Evolutionary conservation across 2,329 filamentous ascomycete species (phyloP).

Genomic region (Paramyrothecium roridum): DNA sequence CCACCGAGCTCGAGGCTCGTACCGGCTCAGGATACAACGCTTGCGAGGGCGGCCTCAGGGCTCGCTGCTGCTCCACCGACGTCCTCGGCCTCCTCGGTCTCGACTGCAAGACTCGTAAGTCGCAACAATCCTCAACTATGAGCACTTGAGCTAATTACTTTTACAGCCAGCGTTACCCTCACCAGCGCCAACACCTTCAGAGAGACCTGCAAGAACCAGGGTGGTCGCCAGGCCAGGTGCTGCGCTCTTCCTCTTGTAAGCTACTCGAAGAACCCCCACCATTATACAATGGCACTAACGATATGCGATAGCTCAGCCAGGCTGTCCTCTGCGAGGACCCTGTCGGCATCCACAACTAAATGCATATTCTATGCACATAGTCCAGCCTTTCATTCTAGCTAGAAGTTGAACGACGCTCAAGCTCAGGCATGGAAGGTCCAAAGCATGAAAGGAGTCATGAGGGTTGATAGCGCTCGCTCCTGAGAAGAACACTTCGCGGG

Average conservation of each 20-base stretch:
- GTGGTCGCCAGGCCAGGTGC: background rate
- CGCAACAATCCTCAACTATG: background rate
- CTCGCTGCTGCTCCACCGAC: background rate
- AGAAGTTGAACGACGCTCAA: too few relatives aligned
- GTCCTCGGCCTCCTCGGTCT: background rate
- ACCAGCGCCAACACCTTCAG: background rate
- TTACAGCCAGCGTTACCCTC: background rate
- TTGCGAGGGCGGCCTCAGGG: background rate
- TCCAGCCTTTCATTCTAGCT: too few relatives aligned
- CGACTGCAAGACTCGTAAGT: background rate
- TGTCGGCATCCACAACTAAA: background rate
- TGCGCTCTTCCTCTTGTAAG: background rate
- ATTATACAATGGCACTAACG: background rate
- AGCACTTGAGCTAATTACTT: background rate
- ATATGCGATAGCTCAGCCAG: background rate
- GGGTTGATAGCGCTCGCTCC: too few relatives aligned
- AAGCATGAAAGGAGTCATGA: too few relatives aligned
- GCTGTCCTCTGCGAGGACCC: background rate
- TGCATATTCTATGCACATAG: background rate
- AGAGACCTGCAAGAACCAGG: background rate
- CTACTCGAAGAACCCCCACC: background rate
- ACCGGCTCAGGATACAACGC: background rate
- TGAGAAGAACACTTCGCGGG: too few relatives aligned
- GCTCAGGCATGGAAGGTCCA: too few relatives aligned
- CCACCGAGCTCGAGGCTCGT: background rate